A percentile compares a stretch with the other conserved stretches of the same genome.
Conservation (phyloP, 257 asterid genomes). For the Lithospermum erythrorhizon region DNA sequence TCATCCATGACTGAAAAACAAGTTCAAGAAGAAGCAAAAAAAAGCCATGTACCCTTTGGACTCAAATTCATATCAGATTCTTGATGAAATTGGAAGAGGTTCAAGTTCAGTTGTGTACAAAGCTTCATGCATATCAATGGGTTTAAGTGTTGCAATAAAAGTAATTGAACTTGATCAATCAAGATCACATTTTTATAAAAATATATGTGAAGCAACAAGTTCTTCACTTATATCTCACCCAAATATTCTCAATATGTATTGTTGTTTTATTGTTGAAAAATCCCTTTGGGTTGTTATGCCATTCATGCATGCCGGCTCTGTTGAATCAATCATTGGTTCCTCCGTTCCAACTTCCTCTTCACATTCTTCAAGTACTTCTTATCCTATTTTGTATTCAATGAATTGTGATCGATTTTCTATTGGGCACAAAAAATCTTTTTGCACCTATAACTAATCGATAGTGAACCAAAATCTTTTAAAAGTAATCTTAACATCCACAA, state of each 20-base stretch:
- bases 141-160: slow-evolving; percentile 57
- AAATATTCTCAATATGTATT: slow-evolving; percentile 66
- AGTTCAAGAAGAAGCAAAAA: slow-evolving; percentile 13
- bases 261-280: slow-evolving; percentile 54
- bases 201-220: slow-evolving; percentile 59
- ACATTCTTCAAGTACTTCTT: too few species aligned
- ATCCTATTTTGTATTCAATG: too few species aligned
- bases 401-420: too few species aligned
- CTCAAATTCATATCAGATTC: slow-evolving; percentile 25
- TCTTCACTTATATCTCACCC: slow-evolving; percentile 62
- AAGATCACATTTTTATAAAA: slow-evolving; percentile 39
- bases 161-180: slow-evolving; percentile 66
- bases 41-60: slow-evolving; percentile 31
- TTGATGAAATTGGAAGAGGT: slow-evolving; percentile 60
- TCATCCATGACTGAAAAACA: slow-evolving; percentile 8
- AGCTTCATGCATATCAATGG: slow-evolving; percentile 50
- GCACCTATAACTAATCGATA: too few species aligned
- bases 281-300: slow-evolving; percentile 88
- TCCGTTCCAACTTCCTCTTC: too few species aligned
- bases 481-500: too few species aligned
- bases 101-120: slow-evolving; percentile 64
- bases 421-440: too few species aligned
- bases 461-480: too few species aligned
- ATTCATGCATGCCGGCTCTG: slow-evolving; percentile 70
- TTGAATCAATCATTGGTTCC: slow-evolving; percentile 61